These are phyloP conservation scores for Paramecium sonneborni DNA, from an alignment of 73 alveolate species.

Conservation along the genomic window DNA sequence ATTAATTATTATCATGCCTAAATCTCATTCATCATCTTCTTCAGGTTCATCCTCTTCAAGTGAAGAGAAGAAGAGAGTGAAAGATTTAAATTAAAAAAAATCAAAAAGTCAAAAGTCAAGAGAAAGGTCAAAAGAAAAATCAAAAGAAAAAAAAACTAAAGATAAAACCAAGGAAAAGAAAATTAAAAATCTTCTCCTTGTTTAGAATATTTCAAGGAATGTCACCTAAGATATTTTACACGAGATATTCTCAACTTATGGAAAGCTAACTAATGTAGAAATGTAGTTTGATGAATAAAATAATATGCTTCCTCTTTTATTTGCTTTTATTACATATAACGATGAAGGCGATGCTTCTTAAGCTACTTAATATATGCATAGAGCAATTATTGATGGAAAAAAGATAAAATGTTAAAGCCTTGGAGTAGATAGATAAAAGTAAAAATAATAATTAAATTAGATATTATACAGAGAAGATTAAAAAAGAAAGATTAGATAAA, in stretches of 20 bases:
- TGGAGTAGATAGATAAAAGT: constrained; percentile 10
- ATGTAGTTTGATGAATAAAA: constrained; percentile 15
- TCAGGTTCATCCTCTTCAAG: constrained; percentile 22
- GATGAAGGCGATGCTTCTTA: constrained; percentile 45
- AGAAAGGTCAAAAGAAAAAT: background rate
- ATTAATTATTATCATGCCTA: background rate
- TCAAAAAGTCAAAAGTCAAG: background rate
- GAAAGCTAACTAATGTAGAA: background rate
- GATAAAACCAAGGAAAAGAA: background rate
- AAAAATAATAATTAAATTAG: background rate
- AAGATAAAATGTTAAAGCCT: background rate
- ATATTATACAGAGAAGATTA: background rate
- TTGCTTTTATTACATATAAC: constrained; percentile 7
- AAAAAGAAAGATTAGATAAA: constrained; percentile 28
- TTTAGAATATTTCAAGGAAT: constrained; percentile 21
- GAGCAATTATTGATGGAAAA: constrained; percentile 24
- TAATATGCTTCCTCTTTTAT: background rate
- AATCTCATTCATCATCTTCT: constrained; percentile 9
- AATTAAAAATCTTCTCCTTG: background rate
- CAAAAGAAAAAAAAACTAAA: background rate
- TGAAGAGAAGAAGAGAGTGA: constrained; percentile 19
- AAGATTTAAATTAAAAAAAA: background rate
- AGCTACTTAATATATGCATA: constrained; percentile 44
- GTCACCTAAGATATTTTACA: background rate
- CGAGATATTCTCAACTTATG: background rate